phyloP scores from a whole-genome alignment of 768 basidiomycete species.

The Hygrocybe coccinea region DNA sequence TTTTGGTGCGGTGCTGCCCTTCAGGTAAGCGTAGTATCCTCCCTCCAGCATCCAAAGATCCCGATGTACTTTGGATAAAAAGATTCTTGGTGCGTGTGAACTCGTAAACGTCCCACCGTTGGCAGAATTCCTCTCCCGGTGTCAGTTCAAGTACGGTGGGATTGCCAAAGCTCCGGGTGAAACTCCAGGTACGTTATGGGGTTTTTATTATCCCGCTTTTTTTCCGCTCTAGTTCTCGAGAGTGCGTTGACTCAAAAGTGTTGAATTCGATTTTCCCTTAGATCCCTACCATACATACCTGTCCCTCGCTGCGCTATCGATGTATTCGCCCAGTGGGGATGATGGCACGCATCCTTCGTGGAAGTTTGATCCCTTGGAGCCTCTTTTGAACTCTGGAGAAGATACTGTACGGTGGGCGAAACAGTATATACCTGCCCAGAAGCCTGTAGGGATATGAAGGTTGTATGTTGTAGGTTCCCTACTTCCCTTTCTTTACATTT shows the following conservation, averaged over 20 bases:
- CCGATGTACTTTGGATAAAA: background rate
- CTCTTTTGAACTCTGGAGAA: conserved; percentile 62
- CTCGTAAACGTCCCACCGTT: conserved; percentile 57
- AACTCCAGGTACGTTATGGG: conserved; percentile 54
- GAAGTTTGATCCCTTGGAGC: conserved; percentile 58
- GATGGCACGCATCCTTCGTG: conserved; percentile 39
- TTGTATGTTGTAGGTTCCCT: background rate
- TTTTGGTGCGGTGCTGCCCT: conserved; percentile 91
- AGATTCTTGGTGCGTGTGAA: conserved; percentile 66
- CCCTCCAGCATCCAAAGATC: background rate
- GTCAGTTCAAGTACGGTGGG: conserved; percentile 88
- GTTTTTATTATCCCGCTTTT: too few relatives aligned
- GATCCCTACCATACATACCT: conserved; percentile 97
- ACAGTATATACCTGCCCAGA: background rate
- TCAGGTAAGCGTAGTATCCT: conserved; percentile 43
- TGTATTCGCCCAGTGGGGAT: conserved; percentile 48
- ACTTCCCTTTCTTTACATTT: too few relatives aligned
- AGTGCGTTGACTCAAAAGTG: conserved; percentile 1
- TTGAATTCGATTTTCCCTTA: too few relatives aligned
- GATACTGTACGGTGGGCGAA: conserved; percentile 65
- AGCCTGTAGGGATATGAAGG: background rate
- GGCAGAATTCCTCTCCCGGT: conserved; percentile 58
- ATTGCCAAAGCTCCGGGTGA: conserved; percentile 81
- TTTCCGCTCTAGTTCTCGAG: too few relatives aligned
- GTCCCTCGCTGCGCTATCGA: conserved; percentile 72